phyloP scores from a whole-genome alignment of 345 rosid genomes.

The Pugionium cornutum region DNA sequence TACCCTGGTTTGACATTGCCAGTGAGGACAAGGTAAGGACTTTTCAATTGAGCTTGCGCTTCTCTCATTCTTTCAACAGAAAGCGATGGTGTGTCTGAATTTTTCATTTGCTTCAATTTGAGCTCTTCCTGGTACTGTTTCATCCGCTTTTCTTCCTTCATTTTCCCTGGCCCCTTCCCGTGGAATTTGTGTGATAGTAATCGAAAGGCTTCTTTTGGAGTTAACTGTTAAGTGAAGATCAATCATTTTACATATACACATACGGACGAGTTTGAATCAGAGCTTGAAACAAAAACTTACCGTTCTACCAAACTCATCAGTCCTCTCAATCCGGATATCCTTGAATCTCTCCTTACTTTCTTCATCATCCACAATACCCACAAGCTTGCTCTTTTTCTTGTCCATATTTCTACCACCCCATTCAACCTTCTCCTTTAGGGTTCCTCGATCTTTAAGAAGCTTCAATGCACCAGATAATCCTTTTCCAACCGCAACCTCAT shows the following conservation, averaged over 20 bases:
- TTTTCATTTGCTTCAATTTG: conserved; percentile 97
- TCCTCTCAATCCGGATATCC: conserved; percentile 85
- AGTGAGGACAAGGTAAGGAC: conserved; percentile 95
- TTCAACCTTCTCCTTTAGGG: conserved; percentile 81
- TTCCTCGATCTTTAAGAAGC: conserved; percentile 88
- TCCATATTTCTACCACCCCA: conserved; percentile 99
- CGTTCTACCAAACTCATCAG: conserved; percentile 92
- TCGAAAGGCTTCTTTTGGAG: conserved; percentile 93
- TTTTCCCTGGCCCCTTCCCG: conserved; percentile 97
- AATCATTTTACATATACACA: no score
- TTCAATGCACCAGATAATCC: conserved; percentile 85
- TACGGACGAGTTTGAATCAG: conserved; percentile 5
- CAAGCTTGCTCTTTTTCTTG: conserved; percentile 96
- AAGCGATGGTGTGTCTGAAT: conserved; percentile 87
- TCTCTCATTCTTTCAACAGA: conserved; percentile 97
- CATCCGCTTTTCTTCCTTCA: conserved; percentile 95
- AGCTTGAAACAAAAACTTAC: conserved; percentile 54
- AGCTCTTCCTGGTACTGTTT: conserved; percentile 88
- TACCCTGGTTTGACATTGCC: conserved; percentile 98
- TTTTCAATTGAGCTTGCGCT: conserved; percentile 80
- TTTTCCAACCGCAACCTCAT: conserved; percentile 83
- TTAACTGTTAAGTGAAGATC: conserved; percentile 49
- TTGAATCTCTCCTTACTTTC: conserved; percentile 52
- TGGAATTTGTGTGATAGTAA: conserved; percentile 88
- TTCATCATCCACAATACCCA: conserved; percentile 63